A percentile compares a stretch with the other conserved stretches of the same genome.
phyloP scores from a whole-genome alignment of 192 early-diverging fungal genomes.

The Kickxella alabastrina region DNA sequence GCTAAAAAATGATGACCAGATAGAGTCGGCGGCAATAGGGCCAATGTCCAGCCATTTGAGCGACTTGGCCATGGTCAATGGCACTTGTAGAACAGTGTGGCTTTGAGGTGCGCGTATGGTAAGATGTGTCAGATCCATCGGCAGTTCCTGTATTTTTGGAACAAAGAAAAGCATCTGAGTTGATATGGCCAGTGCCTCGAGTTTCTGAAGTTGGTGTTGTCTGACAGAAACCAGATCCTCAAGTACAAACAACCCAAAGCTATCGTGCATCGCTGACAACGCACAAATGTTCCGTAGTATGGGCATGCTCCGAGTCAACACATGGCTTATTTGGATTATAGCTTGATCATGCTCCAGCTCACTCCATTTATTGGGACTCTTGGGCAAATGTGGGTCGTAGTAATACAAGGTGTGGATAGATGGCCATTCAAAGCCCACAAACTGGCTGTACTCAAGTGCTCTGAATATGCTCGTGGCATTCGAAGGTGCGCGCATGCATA shows the following conservation, averaged over 20 bases:
- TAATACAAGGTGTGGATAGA: conserved; percentile 23
- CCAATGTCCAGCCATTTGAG: conserved; percentile 33
- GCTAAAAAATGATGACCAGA: conserved; percentile 34
- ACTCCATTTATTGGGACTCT: no score
- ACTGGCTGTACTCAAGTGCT: conserved; percentile 6
- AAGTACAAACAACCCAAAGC: conserved; percentile 39
- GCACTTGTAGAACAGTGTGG: background rate
- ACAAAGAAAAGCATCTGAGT: background rate
- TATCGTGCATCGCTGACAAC: conserved; percentile 26
- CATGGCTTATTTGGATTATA: conserved; percentile 13
- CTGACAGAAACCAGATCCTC: conserved; percentile 31
- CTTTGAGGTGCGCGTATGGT: conserved; percentile 4
- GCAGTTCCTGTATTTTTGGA: conserved; percentile 3
- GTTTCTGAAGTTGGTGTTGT: conserved; percentile 2
- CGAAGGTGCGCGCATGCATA: background rate
- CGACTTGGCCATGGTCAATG: conserved; percentile 4
- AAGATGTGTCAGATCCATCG: conserved; percentile 8
- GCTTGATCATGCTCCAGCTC: conserved; percentile 20
- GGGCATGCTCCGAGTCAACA: conserved; percentile 17
- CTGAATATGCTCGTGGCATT: background rate
- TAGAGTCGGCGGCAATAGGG: conserved; percentile 17
- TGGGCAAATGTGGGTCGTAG: conserved; percentile 23
- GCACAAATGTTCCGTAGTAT: conserved; percentile 13
- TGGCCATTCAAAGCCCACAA: conserved; percentile 30
- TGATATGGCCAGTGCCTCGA: conserved; percentile 6